phyloP scores from a whole-genome alignment of 2,329 filamentous ascomycete genomes.

The Trichocomaceae sp. region DNA sequence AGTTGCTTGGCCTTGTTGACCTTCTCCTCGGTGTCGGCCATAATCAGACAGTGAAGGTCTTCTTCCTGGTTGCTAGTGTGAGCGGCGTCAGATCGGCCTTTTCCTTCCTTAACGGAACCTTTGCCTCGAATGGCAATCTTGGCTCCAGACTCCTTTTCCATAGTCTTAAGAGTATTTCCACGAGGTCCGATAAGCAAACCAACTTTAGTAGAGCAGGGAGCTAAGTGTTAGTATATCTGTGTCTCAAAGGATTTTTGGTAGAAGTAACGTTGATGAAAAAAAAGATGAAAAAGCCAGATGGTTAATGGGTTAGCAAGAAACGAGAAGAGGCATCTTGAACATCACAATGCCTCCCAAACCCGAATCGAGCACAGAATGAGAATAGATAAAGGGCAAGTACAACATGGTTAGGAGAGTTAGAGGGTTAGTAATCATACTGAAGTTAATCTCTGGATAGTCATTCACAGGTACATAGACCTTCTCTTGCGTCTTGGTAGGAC shows the following conservation, averaged over 20 bases:
- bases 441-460: constrained; percentile 99
- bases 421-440: constrained; percentile 99
- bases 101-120: constrained; percentile 99
- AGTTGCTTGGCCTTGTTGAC: constrained; percentile 98
- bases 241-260: constrained; percentile 30
- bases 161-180: constrained; percentile 99
- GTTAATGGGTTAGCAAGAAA: constrained; percentile 37
- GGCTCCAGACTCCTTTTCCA: constrained; percentile 93
- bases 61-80: constrained; percentile 99
- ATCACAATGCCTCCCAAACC: constrained; percentile 30
- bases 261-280: constrained; percentile 19
- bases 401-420: constrained; percentile 61
- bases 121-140: constrained; percentile 99
- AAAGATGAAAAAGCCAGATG: constrained; percentile 18
- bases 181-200: constrained; percentile 99
- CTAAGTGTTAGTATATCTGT: constrained; percentile 79
- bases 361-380: constrained; percentile 39
- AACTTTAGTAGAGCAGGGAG: constrained; percentile 73
- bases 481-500: constrained; percentile 99
- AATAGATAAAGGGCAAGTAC: constrained; percentile 22
- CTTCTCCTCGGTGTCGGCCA: constrained; percentile 99
- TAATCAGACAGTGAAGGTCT: constrained; percentile 97
- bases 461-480: constrained; percentile 99
- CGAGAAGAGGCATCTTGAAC: constrained; percentile 32
- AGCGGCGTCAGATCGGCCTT: constrained; percentile 95